Conservation (phyloP, 2,329 filamentous ascomycete genomes). For the Emericellopsis atlantica region DNA sequence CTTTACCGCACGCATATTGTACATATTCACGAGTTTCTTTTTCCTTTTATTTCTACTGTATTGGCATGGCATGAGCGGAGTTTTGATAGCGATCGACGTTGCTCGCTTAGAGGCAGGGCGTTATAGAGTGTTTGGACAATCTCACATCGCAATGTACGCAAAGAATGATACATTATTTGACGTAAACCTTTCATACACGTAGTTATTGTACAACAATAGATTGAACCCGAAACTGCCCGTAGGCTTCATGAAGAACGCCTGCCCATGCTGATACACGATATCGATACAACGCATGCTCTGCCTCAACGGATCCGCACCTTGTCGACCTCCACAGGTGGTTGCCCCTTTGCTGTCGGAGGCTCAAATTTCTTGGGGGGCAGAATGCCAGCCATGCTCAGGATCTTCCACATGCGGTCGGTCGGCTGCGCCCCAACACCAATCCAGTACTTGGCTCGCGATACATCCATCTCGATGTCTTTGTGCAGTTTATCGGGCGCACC, state of each 20-base stretch:
- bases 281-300: too few species aligned
- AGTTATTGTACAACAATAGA: too few species aligned
- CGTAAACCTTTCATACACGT: too few species aligned
- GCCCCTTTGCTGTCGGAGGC: slow-evolving; percentile 11
- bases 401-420: slow-evolving; percentile 75
- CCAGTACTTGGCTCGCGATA: slow-evolving; percentile 80
- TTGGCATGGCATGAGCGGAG: slow-evolving; percentile 1
- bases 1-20: background rate
- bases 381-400: slow-evolving; percentile 63
- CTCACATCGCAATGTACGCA: too few species aligned
- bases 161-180: too few species aligned
- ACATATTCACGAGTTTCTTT: background rate
- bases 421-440: slow-evolving; percentile 93
- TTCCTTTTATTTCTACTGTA: background rate
- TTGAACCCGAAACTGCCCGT: too few species aligned
- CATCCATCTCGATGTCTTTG: slow-evolving; percentile 87
- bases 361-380: slow-evolving; percentile 24
- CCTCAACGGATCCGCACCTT: slow-evolving; percentile 12
- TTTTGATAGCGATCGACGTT: slow-evolving; percentile 1
- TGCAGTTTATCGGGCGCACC: slow-evolving; percentile 55
- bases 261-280: too few species aligned
- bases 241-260: too few species aligned
- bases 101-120: background rate
- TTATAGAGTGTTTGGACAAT: background rate
- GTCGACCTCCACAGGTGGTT: slow-evolving; percentile 12